Evolutionary conservation across 192 early-diverging fungal species (phyloP).

Genomic region (Coemansia sp.): DNA sequence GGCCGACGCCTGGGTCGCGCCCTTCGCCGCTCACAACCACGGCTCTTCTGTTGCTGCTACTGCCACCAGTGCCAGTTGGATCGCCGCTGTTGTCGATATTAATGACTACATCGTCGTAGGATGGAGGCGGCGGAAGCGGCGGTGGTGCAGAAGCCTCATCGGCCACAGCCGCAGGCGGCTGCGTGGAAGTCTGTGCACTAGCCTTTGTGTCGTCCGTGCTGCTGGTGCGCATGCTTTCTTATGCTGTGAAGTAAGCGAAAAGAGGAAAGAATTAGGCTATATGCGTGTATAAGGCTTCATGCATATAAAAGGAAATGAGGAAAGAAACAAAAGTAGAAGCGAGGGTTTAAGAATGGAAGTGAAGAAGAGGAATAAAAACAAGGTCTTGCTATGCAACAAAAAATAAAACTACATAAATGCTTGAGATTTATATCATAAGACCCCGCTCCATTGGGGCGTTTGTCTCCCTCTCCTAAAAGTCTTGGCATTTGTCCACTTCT

Average conservation of each 20-base stretch:
- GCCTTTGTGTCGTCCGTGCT: conserved; percentile 3
- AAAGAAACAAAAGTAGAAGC: background rate
- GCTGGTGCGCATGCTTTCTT: background rate
- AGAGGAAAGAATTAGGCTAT: background rate
- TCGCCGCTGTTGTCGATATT: conserved; percentile 16
- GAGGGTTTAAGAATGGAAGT: background rate
- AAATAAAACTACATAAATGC: too few species aligned
- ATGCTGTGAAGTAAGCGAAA: background rate
- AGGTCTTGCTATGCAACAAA: too few species aligned
- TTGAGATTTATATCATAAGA: too few species aligned
- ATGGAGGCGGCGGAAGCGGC: conserved; percentile 25
- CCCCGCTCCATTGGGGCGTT: too few species aligned
- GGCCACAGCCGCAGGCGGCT: background rate
- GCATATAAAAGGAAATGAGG: too few species aligned
- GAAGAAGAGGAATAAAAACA: background rate
- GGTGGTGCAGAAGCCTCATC: conserved; percentile 30
- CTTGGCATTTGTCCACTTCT: background rate
- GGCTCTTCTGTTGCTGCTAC: background rate
- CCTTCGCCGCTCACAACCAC: background rate
- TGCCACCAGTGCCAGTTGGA: background rate
- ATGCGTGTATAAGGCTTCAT: too few species aligned
- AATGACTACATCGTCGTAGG: conserved; percentile 44
- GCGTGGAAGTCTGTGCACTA: background rate
- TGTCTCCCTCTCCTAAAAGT: background rate
- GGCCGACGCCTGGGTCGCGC: conserved; percentile 8